A percentile compares a stretch with the other conserved stretches of the same genome.
These are phyloP conservation scores for Crithidia fasciculata DNA, from an alignment of 208 protist species.

Conservation along the genomic window DNA sequence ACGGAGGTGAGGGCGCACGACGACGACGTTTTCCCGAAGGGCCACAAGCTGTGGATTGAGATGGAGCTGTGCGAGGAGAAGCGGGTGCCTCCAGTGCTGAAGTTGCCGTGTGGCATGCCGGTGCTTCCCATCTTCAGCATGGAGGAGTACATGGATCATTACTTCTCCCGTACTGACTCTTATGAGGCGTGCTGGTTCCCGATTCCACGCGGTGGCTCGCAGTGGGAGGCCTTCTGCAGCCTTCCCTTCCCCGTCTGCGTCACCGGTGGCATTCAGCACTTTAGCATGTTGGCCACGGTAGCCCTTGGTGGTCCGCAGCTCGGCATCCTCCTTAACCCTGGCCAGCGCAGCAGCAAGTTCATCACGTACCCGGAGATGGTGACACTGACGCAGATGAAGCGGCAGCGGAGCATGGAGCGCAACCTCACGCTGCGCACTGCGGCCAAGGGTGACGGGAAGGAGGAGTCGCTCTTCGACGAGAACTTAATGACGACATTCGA, in stretches of 20 bases:
- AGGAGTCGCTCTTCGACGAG: constrained; percentile 54
- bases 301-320: constrained; percentile 38
- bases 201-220: constrained; percentile 73
- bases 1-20: constrained; percentile 59
- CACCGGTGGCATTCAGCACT: constrained; percentile 71
- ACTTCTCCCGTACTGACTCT: constrained; percentile 67
- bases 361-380: constrained; percentile 91
- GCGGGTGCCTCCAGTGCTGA: constrained; percentile 67
- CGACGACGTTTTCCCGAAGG: constrained; percentile 77
- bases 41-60: constrained; percentile 88
- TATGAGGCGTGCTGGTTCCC: constrained; percentile 91
- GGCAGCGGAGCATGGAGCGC: constrained; percentile 44
- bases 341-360: constrained; percentile 88
- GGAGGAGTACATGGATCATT: constrained; percentile 89
- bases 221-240: constrained; percentile 83
- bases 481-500: constrained; percentile 69
- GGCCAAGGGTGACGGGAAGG: background rate
- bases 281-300: constrained; percentile 76
- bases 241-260: constrained; percentile 82
- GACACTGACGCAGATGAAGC: constrained; percentile 57
- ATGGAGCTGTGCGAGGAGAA: constrained; percentile 84
- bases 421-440: constrained; percentile 27
- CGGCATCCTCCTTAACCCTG: constrained; percentile 80
- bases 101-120: constrained; percentile 83
- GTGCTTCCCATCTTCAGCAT: constrained; percentile 88